These are phyloP conservation scores for Boletus smithii DNA, from an alignment of 1,284 basidiomycete genomes.

Conservation along the genomic window DNA sequence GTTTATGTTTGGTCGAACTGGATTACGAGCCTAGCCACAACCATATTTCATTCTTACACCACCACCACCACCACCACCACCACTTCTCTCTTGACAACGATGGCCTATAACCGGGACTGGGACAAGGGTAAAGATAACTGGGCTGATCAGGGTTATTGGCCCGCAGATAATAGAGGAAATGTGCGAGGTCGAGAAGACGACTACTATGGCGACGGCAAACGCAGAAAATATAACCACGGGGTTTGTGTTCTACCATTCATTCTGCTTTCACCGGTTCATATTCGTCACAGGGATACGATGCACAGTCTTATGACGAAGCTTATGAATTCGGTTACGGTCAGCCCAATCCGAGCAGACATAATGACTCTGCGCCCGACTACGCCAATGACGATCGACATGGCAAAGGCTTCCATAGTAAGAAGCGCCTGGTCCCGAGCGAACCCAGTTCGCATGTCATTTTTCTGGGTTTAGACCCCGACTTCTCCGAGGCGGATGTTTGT, in stretches of 20 bases:
- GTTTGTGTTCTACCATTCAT: constrained; percentile 41
- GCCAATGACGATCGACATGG: constrained; percentile 46
- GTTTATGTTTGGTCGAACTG: constrained; percentile 34
- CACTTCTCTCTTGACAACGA: constrained; percentile 31
- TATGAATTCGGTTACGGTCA: constrained; percentile 34
- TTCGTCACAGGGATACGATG: constrained; percentile 40
- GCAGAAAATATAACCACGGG: constrained; percentile 72
- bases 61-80: constrained; percentile 6
- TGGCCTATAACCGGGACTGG: constrained; percentile 81
- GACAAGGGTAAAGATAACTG: constrained; percentile 68
- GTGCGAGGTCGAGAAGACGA: constrained; percentile 64
- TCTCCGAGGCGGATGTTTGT: constrained; percentile 86
- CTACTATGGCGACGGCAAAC: constrained; percentile 63
- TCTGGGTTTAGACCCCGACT: constrained; percentile 84
- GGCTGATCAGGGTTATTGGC: constrained; percentile 44
- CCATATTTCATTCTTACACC: constrained; percentile 17
- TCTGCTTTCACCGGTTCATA: constrained; percentile 36
- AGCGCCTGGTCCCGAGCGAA: constrained; percentile 73
- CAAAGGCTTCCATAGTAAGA: constrained; percentile 52
- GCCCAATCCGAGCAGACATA: constrained; percentile 21
- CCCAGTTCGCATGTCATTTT: constrained; percentile 89
- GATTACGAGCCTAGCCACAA: constrained; percentile 4
- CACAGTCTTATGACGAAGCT: constrained; percentile 30
- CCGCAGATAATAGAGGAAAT: constrained; percentile 35
- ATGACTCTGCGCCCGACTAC: constrained; percentile 38